phyloP scores from a whole-genome alignment of 805 yeast genomes.

The Kluyveromyces nonfermentans region DNA sequence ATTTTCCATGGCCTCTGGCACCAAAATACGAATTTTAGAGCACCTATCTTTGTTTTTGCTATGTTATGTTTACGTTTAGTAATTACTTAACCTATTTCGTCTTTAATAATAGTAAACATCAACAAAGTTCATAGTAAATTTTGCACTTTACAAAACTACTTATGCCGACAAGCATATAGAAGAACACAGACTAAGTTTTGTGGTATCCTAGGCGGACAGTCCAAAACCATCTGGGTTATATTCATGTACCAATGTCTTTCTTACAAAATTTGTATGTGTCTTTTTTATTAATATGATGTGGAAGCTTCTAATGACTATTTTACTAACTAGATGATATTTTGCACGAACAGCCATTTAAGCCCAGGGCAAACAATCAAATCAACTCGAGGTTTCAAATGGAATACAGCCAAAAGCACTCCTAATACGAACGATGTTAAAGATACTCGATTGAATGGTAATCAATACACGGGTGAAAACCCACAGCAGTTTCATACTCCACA shows the following conservation, averaged over 20 bases:
- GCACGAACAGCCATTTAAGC: constrained; percentile 29
- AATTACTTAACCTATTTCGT: neutral
- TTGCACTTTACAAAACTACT: neutral
- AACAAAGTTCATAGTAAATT: neutral
- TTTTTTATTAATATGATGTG: neutral
- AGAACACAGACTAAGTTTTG: neutral
- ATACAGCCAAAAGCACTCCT: constrained; percentile 12
- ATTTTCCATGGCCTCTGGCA: no score
- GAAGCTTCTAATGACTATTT: neutral
- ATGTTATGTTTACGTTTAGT: neutral
- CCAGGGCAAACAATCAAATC: constrained; percentile 40
- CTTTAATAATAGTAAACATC: neutral
- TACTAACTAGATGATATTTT: neutral
- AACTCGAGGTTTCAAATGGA: constrained; percentile 38
- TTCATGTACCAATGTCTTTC: constrained; percentile 17
- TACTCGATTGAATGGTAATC: neutral
- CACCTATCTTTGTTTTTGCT: no score
- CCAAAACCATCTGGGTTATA: no score
- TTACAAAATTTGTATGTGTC: constrained; percentile 24
- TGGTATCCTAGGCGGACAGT: neutral
- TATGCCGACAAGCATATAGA: neutral
- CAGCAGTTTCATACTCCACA: constrained; percentile 11
- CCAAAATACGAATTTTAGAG: no score
- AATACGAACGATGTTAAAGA: neutral
- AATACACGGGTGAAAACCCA: neutral